A percentile compares a stretch with the other conserved stretches of the same genome.
Conservation (phyloP, 768 basidiomycete genomes). For the Kwoniella europaea region DNA sequence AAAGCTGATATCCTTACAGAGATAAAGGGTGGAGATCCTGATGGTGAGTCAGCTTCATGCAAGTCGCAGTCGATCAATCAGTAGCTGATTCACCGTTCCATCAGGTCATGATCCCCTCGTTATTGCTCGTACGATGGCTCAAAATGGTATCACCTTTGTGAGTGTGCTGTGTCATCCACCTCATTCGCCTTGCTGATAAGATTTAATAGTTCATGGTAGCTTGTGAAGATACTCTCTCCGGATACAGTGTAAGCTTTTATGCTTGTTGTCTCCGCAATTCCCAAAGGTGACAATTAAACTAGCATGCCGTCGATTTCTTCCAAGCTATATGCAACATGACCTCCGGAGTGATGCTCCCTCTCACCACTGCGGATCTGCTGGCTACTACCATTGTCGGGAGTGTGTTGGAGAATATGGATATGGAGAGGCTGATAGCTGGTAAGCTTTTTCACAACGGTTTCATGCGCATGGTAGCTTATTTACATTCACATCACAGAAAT, state of each 20-base stretch:
- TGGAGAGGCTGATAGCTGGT: slow-evolving; percentile 86
- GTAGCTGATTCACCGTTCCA: slow-evolving; percentile 2
- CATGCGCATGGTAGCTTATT: neutral
- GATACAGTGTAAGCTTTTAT: slow-evolving; percentile 44
- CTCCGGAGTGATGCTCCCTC: slow-evolving; percentile 92
- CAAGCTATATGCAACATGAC: slow-evolving; percentile 90
- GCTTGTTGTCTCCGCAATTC: neutral
- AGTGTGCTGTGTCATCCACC: slow-evolving; percentile 40
- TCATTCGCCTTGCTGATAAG: neutral
- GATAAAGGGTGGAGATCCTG: slow-evolving; percentile 91
- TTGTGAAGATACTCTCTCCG: slow-evolving; percentile 74
- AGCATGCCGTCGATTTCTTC: slow-evolving; percentile 73
- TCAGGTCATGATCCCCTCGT: slow-evolving; percentile 79
- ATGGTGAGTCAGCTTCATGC: slow-evolving; percentile 61
- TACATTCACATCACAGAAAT: slow-evolving; percentile 65
- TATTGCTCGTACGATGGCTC: slow-evolving; percentile 85
- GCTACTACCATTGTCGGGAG: slow-evolving; percentile 93
- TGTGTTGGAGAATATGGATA: slow-evolving; percentile 95
- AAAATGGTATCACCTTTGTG: slow-evolving; percentile 86
- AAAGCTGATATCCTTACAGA: slow-evolving; percentile 62
- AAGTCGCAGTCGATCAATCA: neutral
- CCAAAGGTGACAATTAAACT: slow-evolving; percentile 46
- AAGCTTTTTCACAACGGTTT: slow-evolving; percentile 8
- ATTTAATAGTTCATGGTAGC: slow-evolving; percentile 89
- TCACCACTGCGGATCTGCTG: slow-evolving; percentile 91